phyloP scores from a whole-genome alignment of 345 rosid genomes.

The Mercurialis annua region DNA sequence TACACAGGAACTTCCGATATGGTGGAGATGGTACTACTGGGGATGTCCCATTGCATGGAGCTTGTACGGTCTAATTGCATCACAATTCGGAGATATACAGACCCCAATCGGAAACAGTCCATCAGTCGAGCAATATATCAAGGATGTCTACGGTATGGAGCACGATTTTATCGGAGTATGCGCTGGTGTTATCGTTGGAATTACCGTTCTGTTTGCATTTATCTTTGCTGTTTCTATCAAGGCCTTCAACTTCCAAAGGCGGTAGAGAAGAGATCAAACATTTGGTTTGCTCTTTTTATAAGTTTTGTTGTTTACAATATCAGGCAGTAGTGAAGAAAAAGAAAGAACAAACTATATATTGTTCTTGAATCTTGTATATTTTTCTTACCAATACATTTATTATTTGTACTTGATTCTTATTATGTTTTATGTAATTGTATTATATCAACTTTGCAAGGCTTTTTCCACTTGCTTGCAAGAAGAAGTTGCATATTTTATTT shows the following conservation, averaged over 20 bases:
- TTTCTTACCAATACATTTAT: background rate
- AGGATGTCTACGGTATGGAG: background rate
- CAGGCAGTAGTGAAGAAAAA: background rate
- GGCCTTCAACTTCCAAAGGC: conserved; percentile 23
- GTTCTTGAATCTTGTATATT: background rate
- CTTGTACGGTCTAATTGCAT: conserved; percentile 18
- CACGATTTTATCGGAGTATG: conserved; percentile 22
- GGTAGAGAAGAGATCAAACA: background rate
- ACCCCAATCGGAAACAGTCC: background rate
- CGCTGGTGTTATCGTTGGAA: conserved; percentile 14
- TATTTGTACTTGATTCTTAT: background rate
- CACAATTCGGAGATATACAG: conserved; percentile 13
- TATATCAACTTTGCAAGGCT: background rate
- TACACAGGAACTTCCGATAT: conserved; percentile 17
- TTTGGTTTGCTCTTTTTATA: background rate
- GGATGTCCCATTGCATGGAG: conserved; percentile 16
- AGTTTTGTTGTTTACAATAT: background rate
- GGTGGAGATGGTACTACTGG: conserved; percentile 34
- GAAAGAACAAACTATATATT: background rate
- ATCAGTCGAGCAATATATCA: conserved; percentile 4
- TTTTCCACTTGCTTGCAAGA: background rate
- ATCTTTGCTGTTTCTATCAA: conserved; percentile 16
- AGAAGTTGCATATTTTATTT: background rate
- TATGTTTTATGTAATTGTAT: background rate
- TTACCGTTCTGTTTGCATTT: conserved; percentile 6